These are phyloP conservation scores for Hygrophorus russula DNA, from an alignment of 768 basidiomycete genomes.

Conservation along the genomic window DNA sequence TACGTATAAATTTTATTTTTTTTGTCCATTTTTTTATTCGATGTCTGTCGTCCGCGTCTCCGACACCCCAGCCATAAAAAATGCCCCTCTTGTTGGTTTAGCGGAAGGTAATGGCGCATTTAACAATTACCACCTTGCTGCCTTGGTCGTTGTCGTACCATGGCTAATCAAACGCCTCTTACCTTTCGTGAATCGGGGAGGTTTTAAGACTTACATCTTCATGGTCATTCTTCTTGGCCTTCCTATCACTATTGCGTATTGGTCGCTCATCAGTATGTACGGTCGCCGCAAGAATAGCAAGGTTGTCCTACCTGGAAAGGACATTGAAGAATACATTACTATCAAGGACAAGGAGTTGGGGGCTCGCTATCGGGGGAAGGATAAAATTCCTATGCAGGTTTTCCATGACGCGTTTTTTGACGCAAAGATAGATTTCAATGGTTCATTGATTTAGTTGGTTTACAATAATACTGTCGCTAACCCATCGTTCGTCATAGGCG, in stretches of 20 bases:
- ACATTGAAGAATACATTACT: constrained; percentile 83
- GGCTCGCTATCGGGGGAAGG: constrained; percentile 66
- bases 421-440: constrained; percentile 92
- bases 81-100: constrained; percentile 72
- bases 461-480: constrained; percentile 8
- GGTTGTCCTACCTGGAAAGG: constrained; percentile 72
- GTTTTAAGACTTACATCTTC: constrained; percentile 80
- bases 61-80: constrained; percentile 69
- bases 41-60: constrained; percentile 38
- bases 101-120: constrained; percentile 83
- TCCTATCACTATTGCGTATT: constrained; percentile 79
- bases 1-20: background rate
- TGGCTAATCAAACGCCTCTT: constrained; percentile 74
- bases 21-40: constrained; percentile 1
- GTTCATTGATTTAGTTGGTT: constrained; percentile 26
- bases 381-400: constrained; percentile 95
- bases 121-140: constrained; percentile 71
- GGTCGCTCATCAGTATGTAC: constrained; percentile 77
- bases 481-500: constrained; percentile 38
- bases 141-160: constrained; percentile 67
- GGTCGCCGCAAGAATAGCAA: constrained; percentile 79
- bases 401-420: constrained; percentile 98
- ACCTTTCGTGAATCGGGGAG: constrained; percentile 75
- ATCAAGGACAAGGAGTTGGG: constrained; percentile 80
- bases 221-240: constrained; percentile 62